A percentile compares a stretch with the other conserved stretches of the same genome.
phyloP scores from a whole-genome alignment of 345 rosid species.

The Ricinus communis region DNA sequence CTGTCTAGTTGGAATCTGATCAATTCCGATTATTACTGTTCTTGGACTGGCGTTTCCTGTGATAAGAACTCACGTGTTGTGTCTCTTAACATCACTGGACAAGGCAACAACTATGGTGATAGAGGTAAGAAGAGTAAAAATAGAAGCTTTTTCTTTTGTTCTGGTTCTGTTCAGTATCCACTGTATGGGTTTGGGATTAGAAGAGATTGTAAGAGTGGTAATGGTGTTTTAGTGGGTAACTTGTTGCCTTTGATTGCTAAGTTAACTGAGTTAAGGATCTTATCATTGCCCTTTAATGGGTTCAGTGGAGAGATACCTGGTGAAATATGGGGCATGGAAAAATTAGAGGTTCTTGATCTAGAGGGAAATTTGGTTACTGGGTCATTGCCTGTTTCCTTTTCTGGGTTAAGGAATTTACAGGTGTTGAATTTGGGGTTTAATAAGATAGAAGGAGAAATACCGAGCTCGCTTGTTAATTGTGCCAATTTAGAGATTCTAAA shows the following conservation, averaged over 20 bases:
- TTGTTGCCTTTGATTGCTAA: slow-evolving; percentile 48
- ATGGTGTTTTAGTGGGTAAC: slow-evolving; percentile 58
- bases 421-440: slow-evolving; percentile 85
- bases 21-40: slow-evolving; percentile 50
- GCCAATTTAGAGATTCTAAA: slow-evolving; percentile 54
- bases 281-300: slow-evolving; percentile 78
- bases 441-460: slow-evolving; percentile 57
- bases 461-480: slow-evolving; percentile 41
- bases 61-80: slow-evolving; percentile 56
- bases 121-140: slow-evolving; percentile 41
- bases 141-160: slow-evolving; percentile 44
- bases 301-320: slow-evolving; percentile 61
- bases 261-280: slow-evolving; percentile 63
- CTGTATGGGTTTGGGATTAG: slow-evolving; percentile 70
- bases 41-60: slow-evolving; percentile 72
- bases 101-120: slow-evolving; percentile 12
- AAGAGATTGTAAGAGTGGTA: slow-evolving; percentile 50
- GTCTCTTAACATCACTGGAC: slow-evolving; percentile 71
- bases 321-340: slow-evolving; percentile 75
- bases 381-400: slow-evolving; percentile 46
- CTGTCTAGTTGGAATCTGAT: slow-evolving; percentile 57
- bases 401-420: slow-evolving; percentile 52
- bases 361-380: slow-evolving; percentile 66
- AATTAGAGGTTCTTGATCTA: slow-evolving; percentile 83
- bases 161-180: slow-evolving; percentile 59